A percentile compares a stretch with the other conserved stretches of the same genome.
Evolutionary conservation across 768 basidiomycete genomes (phyloP).

Genomic region (Gymnopilus junonius): DNA sequence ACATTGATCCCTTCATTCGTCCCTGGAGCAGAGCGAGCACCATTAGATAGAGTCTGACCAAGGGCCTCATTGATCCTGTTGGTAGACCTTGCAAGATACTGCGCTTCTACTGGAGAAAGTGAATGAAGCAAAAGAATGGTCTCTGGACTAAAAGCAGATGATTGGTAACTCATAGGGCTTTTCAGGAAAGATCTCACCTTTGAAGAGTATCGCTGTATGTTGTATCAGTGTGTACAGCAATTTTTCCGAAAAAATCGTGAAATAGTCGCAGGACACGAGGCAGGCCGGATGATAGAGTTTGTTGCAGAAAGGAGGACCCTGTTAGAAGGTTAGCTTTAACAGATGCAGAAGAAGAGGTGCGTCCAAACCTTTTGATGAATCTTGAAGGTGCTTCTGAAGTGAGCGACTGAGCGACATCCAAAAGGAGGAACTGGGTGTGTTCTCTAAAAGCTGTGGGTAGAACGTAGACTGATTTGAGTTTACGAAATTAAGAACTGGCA

Average conservation of each 20-base stretch:
- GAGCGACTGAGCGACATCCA: conserved; percentile 85
- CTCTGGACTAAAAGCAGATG: conserved; percentile 68
- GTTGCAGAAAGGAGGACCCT: conserved; percentile 92
- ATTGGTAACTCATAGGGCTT: not conserved
- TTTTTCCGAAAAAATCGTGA: conserved; percentile 96
- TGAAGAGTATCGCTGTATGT: conserved; percentile 84
- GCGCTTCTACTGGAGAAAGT: conserved; percentile 79
- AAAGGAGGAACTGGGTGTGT: conserved; percentile 88
- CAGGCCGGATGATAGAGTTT: conserved; percentile 85
- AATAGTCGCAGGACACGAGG: conserved; percentile 88
- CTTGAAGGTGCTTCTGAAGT: conserved; percentile 82
- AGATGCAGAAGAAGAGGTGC: not conserved
- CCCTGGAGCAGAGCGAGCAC: conserved; percentile 71
- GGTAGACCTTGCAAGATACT: conserved; percentile 87
- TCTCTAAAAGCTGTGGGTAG: conserved; percentile 71
- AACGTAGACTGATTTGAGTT: not conserved
- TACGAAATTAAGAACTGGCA: not conserved
- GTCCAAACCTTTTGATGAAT: conserved; percentile 77
- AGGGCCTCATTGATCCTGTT: conserved; percentile 86
- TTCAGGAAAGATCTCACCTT: conserved; percentile 52
- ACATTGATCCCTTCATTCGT: conserved; percentile 77
- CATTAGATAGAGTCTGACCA: conserved; percentile 75
- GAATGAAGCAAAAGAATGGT: conserved; percentile 87
- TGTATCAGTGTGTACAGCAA: conserved; percentile 95
- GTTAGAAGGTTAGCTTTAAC: not conserved